Percentiles rank a stretch among this genome's conserved stretches.
phyloP scores from a whole-genome alignment of 306 rosid species.

The Malus asiatica region DNA sequence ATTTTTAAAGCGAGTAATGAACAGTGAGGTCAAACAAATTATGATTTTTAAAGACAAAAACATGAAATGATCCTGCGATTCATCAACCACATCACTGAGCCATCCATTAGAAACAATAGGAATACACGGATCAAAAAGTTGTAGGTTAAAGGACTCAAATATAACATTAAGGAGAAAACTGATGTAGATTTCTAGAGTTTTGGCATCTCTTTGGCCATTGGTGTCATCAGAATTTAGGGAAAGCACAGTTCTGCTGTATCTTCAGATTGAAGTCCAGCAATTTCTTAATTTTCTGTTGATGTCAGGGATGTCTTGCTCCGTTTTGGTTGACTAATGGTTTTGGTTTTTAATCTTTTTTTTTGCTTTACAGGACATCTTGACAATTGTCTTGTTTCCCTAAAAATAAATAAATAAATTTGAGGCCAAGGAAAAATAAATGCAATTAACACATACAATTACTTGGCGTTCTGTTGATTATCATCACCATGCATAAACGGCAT shows the following conservation, averaged over 20 bases:
- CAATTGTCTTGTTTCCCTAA: not conserved
- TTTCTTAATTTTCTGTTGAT: not conserved
- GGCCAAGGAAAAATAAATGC: not conserved
- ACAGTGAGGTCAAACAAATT: not conserved
- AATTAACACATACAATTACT: not conserved
- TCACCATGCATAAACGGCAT: not conserved
- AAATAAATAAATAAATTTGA: not conserved
- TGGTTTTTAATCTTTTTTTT: not conserved
- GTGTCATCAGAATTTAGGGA: not conserved
- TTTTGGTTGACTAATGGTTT: not conserved
- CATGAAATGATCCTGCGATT: not conserved
- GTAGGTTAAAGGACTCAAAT: not conserved
- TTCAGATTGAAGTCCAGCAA: not conserved
- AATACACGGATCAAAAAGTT: not conserved
- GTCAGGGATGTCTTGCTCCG: not conserved
- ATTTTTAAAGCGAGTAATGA: no score
- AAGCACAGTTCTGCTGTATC: not conserved
- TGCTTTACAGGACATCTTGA: not conserved
- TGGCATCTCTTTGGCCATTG: not conserved
- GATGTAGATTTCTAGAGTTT: not conserved
- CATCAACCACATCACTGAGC: not conserved
- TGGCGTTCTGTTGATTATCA: not conserved
- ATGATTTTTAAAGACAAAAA: not conserved
- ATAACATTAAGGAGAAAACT: not conserved
- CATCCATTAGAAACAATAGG: not conserved